Base-by-base conservation (phyloP, 441 rosid species). In the Gossypium gossypioides region DNA sequence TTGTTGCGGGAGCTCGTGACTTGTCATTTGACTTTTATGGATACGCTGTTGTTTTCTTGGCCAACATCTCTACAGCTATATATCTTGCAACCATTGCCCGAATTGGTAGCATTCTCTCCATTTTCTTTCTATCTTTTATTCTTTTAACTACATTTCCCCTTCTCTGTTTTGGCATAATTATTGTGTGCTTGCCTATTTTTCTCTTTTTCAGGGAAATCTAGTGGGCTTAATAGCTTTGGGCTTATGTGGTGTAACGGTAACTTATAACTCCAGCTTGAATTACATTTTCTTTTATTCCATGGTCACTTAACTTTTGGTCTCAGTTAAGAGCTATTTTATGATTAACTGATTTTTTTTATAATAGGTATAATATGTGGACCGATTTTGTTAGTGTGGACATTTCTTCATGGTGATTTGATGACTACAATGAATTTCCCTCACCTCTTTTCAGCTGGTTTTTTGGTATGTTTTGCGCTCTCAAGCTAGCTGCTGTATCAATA, bases 181-280 rank as follows among this genome's bases (percentile, higher is more conserved):
- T 48, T 60, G 24, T 34, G 44, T 64, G 29, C 64, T 74, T 29
- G 25, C 71, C 52, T 66, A 60, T 46, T 4, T 54, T 65, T 42
- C 59, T 67, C 54, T 72, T 69, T 81, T 51, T 68, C 88, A 94
- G 99, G 99, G 74, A 94, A 90, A 81, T 83, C 97, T 65, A 95
- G 96, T 76, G 96, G 97, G 80, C 90, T 95, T 69, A 95, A 89
- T 84, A 95, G 98, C 81, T 95, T 92, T 85, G 97, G 97, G 68
- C 92, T 95, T 59, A 95, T 95, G 95, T 95, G 97, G 99, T 89
- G 95, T 86, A 95, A 92, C 78, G 99, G 99, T 92, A 86, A 76
- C 74, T 37, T 24, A 64, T 70, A 60, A 50, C 63, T 73, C 77
- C 15, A 65, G 58, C 65, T 65, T 27, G 74, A 76, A 66, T 51